Evolutionary conservation across 371 early-diverging fungal species (phyloP).

Genomic region (Blakeslea trispora): DNA sequence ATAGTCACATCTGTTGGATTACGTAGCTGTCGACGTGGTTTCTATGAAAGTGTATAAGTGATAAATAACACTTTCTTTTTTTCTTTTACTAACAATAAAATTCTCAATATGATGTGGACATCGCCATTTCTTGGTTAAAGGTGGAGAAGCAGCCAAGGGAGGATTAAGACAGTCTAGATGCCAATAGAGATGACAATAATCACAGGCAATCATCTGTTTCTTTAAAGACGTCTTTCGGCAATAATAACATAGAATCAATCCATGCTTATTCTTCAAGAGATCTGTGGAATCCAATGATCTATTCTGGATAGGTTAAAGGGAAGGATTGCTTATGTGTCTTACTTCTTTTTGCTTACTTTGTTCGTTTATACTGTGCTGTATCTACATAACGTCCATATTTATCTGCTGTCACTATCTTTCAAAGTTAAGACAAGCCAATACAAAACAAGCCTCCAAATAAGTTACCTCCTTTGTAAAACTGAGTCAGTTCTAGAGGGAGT

Average conservation of each 20-base stretch:
- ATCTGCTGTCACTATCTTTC: constrained; percentile 53
- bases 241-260: constrained; percentile 60
- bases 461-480: constrained; percentile 60
- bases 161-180: constrained; percentile 87
- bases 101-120: constrained; percentile 89
- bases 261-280: constrained; percentile 54
- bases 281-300: no score
- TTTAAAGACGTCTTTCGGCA: constrained; percentile 63
- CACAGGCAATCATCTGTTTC: constrained; percentile 72
- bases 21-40: constrained; percentile 26
- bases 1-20: constrained; percentile 10
- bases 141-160: constrained; percentile 68
- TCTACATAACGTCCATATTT: constrained; percentile 62
- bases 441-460: no score
- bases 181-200: constrained; percentile 81
- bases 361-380: constrained; percentile 37
- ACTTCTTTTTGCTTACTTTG: constrained; percentile 29
- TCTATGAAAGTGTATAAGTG: constrained; percentile 22
- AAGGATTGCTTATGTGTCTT: no score
- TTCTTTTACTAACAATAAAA: no score
- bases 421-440: constrained; percentile 20
- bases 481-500: constrained; percentile 49
- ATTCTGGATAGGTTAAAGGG: no score
- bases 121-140: constrained; percentile 72
- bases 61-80: no score